Evolutionary conservation across 1,139 yeast genomes (phyloP), one percentile per base, ranked within the genome.

Genomic region (Hemisphaericaspora lyxosophila): DNA sequence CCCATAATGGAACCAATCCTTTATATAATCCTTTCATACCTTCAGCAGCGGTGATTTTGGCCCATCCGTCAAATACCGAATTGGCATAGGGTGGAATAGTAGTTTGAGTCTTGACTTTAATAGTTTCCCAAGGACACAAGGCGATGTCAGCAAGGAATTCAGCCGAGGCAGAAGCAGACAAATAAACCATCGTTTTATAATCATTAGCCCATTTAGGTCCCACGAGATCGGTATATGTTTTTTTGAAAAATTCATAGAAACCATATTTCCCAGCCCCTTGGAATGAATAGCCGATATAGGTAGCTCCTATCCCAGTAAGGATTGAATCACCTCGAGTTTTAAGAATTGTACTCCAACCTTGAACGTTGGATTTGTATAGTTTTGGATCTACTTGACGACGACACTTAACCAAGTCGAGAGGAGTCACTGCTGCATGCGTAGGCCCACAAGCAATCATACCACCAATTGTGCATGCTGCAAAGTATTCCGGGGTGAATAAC

Each of bases 241-340:
- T 80, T 67, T 90, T 90, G 75, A 89, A 90, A 53, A 70, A 75
- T 66, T 90, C 97, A 65, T 90, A 90, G 64, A 88, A 83, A 32
- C 97, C 97, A 65, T 89, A 90, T 67, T 90, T 90, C 54, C 96
- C 96, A 42, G 96, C 95, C 54, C 97, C 97, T 67, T 90, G 97
- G 54, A 88, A 69, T 11, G 96, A 82, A 67, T 90, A 90, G 31
- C 97, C 97, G 45, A 89, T 74, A 48, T 85, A 78, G 4, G 97
- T 90, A 33, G 97, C 96, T 33, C 95, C 94, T 50, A 87, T 59
- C 53, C 97, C 97, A 14, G 95, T 83, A 64, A 80, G 84, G 42
- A 89, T 70, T 37, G 87, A 89, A 42, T 78, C 80, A 26, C 97
- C 97, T 59, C 80, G 83, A 20, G 82, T 73, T 51, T 75, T 77